Percentiles rank a stretch among this genome's conserved stretches.
Conservation (phyloP, 1,284 basidiomycete genomes). For the Mycena citricolor region DNA sequence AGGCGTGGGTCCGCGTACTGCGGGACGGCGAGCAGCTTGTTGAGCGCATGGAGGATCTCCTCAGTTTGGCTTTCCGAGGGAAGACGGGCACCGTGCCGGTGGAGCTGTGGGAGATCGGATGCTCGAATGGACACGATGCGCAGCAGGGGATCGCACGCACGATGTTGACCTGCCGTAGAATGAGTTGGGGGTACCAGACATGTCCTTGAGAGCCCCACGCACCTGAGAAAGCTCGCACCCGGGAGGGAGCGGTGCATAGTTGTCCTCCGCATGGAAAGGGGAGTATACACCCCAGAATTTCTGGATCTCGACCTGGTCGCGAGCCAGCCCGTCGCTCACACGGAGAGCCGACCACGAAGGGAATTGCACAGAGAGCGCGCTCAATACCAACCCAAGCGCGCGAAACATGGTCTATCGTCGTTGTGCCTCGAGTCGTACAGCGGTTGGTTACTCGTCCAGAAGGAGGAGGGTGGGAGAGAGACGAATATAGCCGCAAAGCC, state of each 20-base stretch:
- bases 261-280: conserved; percentile 14
- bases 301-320: conserved; percentile 18
- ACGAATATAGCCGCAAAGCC: too few species aligned
- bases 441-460: too few species aligned
- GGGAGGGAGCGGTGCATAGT: conserved; percentile 10
- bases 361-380: too few species aligned
- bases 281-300: conserved; percentile 22
- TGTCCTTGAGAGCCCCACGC: background rate
- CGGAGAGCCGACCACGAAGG: too few species aligned
- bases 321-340: too few species aligned
- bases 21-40: conserved; percentile 49
- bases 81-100: conserved; percentile 81
- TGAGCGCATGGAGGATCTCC: conserved; percentile 38
- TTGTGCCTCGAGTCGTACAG: too few species aligned
- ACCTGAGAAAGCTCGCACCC: conserved; percentile 20
- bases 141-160: conserved; percentile 38
- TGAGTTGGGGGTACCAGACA: background rate
- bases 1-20: conserved; percentile 50
- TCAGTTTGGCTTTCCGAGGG: conserved; percentile 58
- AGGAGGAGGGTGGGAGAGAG: too few species aligned
- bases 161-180: conserved; percentile 47
- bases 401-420: too few species aligned
- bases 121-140: conserved; percentile 8
- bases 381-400: too few species aligned
- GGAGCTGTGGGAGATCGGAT: conserved; percentile 56